Percentiles rank a stretch among this genome's conserved stretches.
These are phyloP conservation scores for Letharia columbiana DNA, from an alignment of 495 filamentous ascomycete genomes.

Conservation along the genomic window DNA sequence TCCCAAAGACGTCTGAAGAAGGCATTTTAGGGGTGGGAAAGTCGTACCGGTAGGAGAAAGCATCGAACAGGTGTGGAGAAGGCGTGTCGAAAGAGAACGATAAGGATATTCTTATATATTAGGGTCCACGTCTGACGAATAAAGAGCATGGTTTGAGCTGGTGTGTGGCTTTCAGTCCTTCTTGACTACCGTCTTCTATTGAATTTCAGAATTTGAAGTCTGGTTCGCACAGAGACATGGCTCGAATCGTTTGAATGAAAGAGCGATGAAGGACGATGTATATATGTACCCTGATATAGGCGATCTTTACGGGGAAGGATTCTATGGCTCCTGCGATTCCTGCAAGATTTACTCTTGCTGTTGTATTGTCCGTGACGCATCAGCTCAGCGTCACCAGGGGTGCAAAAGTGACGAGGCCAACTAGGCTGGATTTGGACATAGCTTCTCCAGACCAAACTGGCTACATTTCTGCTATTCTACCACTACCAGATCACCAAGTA, in stretches of 20 bases:
- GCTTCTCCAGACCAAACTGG: no score
- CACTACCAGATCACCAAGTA: no score
- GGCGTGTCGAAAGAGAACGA: constrained; percentile 55
- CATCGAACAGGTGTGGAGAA: constrained; percentile 57
- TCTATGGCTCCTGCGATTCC: no score
- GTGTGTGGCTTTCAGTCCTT: not conserved
- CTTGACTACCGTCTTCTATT: not conserved
- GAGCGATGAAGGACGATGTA: not conserved
- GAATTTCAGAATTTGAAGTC: not conserved
- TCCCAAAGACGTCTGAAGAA: not conserved
- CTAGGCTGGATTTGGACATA: no score
- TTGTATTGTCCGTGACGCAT: no score
- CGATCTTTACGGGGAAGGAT: not conserved
- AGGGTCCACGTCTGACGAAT: constrained; percentile 64
- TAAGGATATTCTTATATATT: constrained; percentile 62
- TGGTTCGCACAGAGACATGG: not conserved
- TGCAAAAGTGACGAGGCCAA: no score
- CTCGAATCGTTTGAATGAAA: not conserved
- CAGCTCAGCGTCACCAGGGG: no score
- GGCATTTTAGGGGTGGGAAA: not conserved
- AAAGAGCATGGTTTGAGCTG: constrained; percentile 40
- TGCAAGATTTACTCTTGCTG: no score
- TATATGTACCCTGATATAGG: not conserved
- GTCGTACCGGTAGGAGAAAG: constrained; percentile 49
- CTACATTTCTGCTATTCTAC: no score